phyloP scores from a whole-genome alignment of 169 alveolate genomes.

The Besnoitia besnoiti region DNA sequence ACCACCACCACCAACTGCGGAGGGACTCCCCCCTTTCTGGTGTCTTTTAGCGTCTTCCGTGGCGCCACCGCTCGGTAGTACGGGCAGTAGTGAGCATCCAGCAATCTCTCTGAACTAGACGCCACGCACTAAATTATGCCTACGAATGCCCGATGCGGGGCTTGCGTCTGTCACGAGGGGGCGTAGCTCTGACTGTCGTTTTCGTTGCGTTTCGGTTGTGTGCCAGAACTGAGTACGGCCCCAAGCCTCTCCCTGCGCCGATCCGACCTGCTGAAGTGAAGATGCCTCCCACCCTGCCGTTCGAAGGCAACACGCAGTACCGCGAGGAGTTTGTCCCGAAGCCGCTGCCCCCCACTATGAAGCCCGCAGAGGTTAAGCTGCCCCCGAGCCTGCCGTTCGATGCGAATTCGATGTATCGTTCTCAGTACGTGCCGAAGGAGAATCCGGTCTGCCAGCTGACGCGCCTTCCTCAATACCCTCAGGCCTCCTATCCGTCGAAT shows the following conservation, averaged over 20 bases:
- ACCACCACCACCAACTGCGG: background rate
- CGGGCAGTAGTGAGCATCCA: no score
- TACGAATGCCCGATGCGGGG: no score
- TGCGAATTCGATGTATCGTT: slow-evolving; percentile 68
- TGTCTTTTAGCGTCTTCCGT: no score
- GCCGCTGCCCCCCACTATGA: slow-evolving; percentile 71
- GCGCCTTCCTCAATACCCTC: slow-evolving; percentile 57
- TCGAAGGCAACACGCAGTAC: slow-evolving; percentile 73
- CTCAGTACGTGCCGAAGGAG: slow-evolving; percentile 52
- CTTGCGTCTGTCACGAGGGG: no score
- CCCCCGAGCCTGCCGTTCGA: slow-evolving; percentile 75
- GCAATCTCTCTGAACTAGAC: no score
- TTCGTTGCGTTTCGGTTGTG: background rate
- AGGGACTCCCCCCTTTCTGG: no score
- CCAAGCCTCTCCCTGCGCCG: slow-evolving; percentile 74
- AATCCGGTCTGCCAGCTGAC: slow-evolving; percentile 57
- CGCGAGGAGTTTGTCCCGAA: slow-evolving; percentile 72
- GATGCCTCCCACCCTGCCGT: slow-evolving; percentile 70
- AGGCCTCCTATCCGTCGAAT: slow-evolving; percentile 45
- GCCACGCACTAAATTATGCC: no score
- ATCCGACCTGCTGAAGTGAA: slow-evolving; percentile 65
- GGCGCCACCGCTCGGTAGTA: no score
- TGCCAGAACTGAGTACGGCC: slow-evolving; percentile 74
- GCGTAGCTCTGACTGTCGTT: background rate
- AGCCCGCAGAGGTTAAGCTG: slow-evolving; percentile 48